phyloP scores from a whole-genome alignment of 2,329 filamentous ascomycete species.

The Phialocephala subalpina region DNA sequence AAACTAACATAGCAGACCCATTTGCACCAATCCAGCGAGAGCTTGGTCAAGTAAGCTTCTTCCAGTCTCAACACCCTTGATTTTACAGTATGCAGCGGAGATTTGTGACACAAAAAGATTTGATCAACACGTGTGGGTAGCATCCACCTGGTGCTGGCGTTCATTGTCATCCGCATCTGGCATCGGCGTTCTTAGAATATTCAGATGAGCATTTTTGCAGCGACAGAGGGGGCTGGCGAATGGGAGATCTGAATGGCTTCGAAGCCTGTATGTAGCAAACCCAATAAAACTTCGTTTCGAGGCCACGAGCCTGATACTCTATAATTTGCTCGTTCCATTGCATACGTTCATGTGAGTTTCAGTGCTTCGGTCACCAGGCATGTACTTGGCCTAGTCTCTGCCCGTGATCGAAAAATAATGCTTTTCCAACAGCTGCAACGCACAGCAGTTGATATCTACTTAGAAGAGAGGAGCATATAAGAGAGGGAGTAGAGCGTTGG shows the following conservation, averaged over 20 bases:
- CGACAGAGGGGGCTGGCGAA: constrained; percentile 27
- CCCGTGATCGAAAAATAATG: constrained; percentile 5
- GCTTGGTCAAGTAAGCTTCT: constrained; percentile 7
- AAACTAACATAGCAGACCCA: constrained; percentile 12
- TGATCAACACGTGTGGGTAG: constrained; percentile 16
- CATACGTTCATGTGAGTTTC: neutral
- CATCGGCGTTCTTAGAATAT: constrained; percentile 31
- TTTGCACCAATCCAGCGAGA: constrained; percentile 4
- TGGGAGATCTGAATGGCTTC: constrained; percentile 31
- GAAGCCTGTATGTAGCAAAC: constrained; percentile 40
- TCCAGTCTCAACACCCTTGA: constrained; percentile 7
- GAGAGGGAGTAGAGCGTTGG: neutral
- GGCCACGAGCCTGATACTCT: constrained; percentile 37
- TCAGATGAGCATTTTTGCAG: constrained; percentile 21
- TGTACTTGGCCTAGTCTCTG: neutral
- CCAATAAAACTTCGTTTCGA: constrained; percentile 38
- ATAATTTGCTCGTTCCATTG: constrained; percentile 4
- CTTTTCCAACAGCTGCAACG: neutral
- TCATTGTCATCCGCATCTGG: constrained; percentile 4
- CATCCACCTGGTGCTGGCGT: constrained; percentile 7
- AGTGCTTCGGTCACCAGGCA: neutral
- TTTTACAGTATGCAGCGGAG: constrained; percentile 5
- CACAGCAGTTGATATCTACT: neutral
- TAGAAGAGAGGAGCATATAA: neutral
- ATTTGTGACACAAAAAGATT: constrained; percentile 21